Evolutionary conservation across 2,329 filamentous ascomycete genomes (phyloP), one percentile per base, ranked within the genome.

Genomic region (Sphaerulina vaccinii): DNA sequence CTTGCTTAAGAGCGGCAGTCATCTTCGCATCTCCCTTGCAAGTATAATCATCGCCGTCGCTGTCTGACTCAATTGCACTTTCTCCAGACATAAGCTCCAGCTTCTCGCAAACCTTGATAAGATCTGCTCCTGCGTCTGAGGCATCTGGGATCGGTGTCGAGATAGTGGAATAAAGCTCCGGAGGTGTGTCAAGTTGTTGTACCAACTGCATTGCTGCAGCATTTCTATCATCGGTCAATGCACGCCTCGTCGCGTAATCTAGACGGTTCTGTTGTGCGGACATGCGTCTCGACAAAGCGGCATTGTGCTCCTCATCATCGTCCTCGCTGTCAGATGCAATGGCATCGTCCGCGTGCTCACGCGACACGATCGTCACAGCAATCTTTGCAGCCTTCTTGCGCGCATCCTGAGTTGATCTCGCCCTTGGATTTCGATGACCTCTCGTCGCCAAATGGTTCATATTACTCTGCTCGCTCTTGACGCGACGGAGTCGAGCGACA

Each of bases 281-380:
- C 9, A 42, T 50, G 7, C 23, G 19, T 13, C 22, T 22, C 10
- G 36, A 33, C 11, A 29, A 18, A 38, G 33, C 36, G 15, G 18
- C 15, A 24, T 29, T 11, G 18, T 21, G 47, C 16, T 21, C 24
- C 18, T 42, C 5, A 4, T 51, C 48, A 11, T 57, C 55, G 21
- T 54, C 46, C 16, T 63, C 60, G 29, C 56, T 55, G 43, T 62
- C 58, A 1, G 54, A 60, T 5, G 49, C 54, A 22, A 60, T 57
- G 10, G 59, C 59, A 36, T 51, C 42, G 15, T 56, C 46, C n/a
- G 49, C 47, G 11, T 52, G 42, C 18, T 24, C 51, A 32, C 38
- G 33, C 5, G 27, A 13, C 5, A 50, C 41, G 18, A 52, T 39
- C 21, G 36, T 37, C 29, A 43, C 22, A 19, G 47, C 13, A 13